phyloP scores from a whole-genome alignment of 2,329 filamentous ascomycete genomes.

The Xylariaceae sp. region DNA sequence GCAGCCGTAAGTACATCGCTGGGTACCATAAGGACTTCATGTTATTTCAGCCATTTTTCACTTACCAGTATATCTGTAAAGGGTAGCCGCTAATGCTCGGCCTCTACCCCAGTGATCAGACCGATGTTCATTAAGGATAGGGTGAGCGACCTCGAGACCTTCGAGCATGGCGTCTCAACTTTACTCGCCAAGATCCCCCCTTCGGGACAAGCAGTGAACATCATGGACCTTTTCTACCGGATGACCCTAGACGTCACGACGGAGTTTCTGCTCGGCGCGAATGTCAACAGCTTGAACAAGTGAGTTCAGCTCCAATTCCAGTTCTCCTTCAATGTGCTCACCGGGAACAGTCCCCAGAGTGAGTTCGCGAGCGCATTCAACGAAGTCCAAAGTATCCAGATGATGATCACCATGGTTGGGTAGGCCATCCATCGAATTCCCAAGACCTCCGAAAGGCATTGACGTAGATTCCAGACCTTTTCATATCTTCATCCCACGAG shows the following conservation, averaged over 20 bases:
- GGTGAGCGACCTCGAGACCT: constrained; percentile 47
- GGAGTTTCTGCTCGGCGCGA: constrained; percentile 63
- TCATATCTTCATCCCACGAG: constrained; percentile 52
- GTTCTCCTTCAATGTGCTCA: constrained; percentile 10
- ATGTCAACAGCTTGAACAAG: constrained; percentile 42
- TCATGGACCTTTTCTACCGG: constrained; percentile 60
- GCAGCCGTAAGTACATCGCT: constrained; percentile 23
- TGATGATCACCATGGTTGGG: constrained; percentile 50
- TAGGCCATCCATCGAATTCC: constrained; percentile 14
- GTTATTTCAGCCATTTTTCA: too few species aligned
- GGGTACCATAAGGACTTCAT: too few species aligned
- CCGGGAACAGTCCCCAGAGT: constrained; percentile 39
- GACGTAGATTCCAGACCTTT: constrained; percentile 44
- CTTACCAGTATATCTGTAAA: too few species aligned
- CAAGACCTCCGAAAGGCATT: neutral
- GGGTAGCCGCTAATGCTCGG: too few species aligned
- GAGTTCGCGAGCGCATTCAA: constrained; percentile 67
- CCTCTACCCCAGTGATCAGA: constrained; percentile 41
- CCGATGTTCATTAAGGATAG: constrained; percentile 49
- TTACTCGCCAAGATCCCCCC: constrained; percentile 55
- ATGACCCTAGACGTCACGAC: constrained; percentile 65
- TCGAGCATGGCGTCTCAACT: constrained; percentile 55
- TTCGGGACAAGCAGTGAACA: constrained; percentile 51
- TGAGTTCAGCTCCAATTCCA: constrained; percentile 12
- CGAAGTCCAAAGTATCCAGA: constrained; percentile 65